Conservation (phyloP, 116 monocot genomes). For the Dioscorea cayenensis region DNA sequence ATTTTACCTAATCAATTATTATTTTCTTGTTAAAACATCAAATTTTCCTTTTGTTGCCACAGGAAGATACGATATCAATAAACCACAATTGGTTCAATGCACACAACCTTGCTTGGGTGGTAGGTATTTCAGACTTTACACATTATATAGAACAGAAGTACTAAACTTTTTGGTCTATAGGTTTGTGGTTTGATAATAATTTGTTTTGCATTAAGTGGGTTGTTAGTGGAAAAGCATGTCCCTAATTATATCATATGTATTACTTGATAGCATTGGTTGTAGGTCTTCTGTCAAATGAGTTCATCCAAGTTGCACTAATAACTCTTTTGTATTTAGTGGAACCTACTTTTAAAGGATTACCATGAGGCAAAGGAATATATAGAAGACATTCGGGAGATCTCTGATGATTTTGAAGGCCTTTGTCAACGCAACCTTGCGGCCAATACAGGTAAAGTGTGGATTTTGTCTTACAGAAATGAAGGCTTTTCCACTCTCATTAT, state of each 20-base stretch:
- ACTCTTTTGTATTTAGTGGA: constrained; percentile 45
- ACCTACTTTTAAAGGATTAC: constrained; percentile 75
- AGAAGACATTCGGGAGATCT: constrained; percentile 87
- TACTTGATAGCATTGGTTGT: no score
- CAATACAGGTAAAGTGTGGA: constrained; percentile 57
- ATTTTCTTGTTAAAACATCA: not conserved
- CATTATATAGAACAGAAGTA: not conserved
- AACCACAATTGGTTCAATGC: constrained; percentile 99
- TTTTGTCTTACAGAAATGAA: not conserved
- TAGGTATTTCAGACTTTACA: constrained; percentile 23
- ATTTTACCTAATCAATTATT: not conserved
- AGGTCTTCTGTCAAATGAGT: no score
- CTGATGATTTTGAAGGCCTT: constrained; percentile 89
- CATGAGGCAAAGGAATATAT: constrained; percentile 83
- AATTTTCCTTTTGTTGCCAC: constrained; percentile 6
- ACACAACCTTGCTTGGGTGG: constrained; percentile 89
- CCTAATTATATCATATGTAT: no score
- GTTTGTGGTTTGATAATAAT: no score
- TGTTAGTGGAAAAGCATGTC: no score
- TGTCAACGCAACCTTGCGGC: constrained; percentile 96
- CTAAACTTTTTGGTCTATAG: no score
- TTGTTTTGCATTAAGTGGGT: not conserved
- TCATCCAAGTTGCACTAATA: not conserved
- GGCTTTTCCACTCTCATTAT: not conserved
- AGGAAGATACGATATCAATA: constrained; percentile 98